A percentile compares a stretch with the other conserved stretches of the same genome.
phyloP scores from a whole-genome alignment of 495 filamentous ascomycete species.

The Annulohypoxylon moriforme region DNA sequence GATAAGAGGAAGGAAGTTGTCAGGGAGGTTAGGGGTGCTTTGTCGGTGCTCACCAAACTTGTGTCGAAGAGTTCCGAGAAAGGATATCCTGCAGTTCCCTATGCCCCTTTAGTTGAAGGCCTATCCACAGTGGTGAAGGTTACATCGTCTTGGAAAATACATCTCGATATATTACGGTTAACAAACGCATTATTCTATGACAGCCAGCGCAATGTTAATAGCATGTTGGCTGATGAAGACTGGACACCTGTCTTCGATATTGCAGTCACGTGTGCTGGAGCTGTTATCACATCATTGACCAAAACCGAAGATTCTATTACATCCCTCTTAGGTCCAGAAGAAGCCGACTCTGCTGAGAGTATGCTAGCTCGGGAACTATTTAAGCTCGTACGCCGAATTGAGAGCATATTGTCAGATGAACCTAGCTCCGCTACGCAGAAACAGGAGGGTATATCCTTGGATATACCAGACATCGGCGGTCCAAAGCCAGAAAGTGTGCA shows the following conservation, averaged over 20 bases:
- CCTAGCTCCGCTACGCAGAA: slow-evolving; percentile 56
- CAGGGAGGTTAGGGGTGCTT: slow-evolving; percentile 71
- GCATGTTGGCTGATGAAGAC: slow-evolving; percentile 62
- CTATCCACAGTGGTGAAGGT: slow-evolving; percentile 68
- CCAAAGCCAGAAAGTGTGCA: slow-evolving; percentile 26
- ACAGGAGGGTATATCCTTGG: slow-evolving; percentile 49
- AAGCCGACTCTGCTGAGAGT: slow-evolving; percentile 48
- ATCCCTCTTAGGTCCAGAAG: slow-evolving; percentile 30
- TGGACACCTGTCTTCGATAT: slow-evolving; percentile 64
- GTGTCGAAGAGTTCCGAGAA: slow-evolving; percentile 68
- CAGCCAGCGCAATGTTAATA: slow-evolving; percentile 54
- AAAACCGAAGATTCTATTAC: slow-evolving; percentile 49
- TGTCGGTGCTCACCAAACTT: slow-evolving; percentile 75
- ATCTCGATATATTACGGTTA: slow-evolving; percentile 66
- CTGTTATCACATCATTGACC: slow-evolving; percentile 47
- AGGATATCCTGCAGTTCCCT: slow-evolving; percentile 70
- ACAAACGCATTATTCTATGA: slow-evolving; percentile 63
- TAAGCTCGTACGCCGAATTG: slow-evolving; percentile 55
- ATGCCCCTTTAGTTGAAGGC: slow-evolving; percentile 67
- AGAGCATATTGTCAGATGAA: slow-evolving; percentile 52
- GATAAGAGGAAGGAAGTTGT: slow-evolving; percentile 68
- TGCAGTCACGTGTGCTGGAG: slow-evolving; percentile 55
- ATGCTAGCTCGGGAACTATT: slow-evolving; percentile 52
- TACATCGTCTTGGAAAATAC: slow-evolving; percentile 61
- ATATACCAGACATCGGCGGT: slow-evolving; percentile 8